Evolutionary conservation across 306 rosid species (phyloP), one percentile per base, ranked within the genome.

Genomic region (Ormosia emarginata): DNA sequence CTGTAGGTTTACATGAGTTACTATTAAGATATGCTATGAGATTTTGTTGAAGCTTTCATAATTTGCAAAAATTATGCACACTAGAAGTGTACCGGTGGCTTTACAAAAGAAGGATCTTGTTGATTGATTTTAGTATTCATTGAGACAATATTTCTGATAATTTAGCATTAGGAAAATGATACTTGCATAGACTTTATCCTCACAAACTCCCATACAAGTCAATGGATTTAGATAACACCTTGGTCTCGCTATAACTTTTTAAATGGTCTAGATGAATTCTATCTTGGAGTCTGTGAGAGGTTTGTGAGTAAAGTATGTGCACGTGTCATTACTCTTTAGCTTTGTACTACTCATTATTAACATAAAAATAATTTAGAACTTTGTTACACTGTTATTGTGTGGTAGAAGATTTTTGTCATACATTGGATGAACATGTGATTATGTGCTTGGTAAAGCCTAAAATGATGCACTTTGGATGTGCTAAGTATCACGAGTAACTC

Each of bases 41-140:
- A 71, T 71, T 83, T 73, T 37, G 41, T 8, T 30, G 36, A 58
- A 67, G 44, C 65, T 75, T 74, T 40, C 64, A 65, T 65, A 33
- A 8, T 14, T 74, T 57, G 59, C 6, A 56, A 53, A 52, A 64
- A 40, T 32, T 30, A 18, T 63, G 30, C 36, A 36, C 37, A 7
- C 49, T 76, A 47, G 44, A 55, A 67, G 41, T 71, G 5, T 53
- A 50, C 34, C 63, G 12, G 15, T 58, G 78, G 71, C 32, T 37
- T 49, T 49, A 59, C 55, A 68, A 41, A 14, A 52, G 67, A 15
- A 37, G 55, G 24, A 46, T 74, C 24, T 77, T 62, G 39, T 63
- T 17, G 46, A 40, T 46, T 34, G 73, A 24, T 3, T 77, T 76
- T 76, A 34, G 11, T 61, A 61, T 77, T 44, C 33, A 6, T 9